These are phyloP conservation scores for Syzygium grande DNA, from an alignment of 345 rosid species.

Conservation along the genomic window DNA sequence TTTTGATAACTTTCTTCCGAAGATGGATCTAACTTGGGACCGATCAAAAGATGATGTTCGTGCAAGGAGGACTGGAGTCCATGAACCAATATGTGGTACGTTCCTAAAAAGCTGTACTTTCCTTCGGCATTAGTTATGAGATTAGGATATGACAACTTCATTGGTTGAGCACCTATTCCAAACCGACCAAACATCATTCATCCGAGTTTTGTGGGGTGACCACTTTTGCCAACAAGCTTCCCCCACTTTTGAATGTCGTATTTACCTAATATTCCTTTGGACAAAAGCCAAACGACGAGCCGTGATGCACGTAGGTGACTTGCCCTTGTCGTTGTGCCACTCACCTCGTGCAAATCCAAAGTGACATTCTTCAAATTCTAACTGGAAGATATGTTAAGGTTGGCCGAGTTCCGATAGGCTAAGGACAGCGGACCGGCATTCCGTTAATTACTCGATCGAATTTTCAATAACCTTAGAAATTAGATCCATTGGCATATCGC, in stretches of 20 bases:
- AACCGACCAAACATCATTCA: neutral
- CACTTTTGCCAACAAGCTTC: neutral
- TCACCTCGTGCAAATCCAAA: neutral
- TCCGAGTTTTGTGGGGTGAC: neutral
- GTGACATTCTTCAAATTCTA: neutral
- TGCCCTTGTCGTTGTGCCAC: neutral
- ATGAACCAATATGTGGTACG: neutral
- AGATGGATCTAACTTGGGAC: neutral
- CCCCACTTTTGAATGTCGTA: neutral
- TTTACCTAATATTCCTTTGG: neutral
- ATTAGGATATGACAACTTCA: neutral
- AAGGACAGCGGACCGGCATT: neutral
- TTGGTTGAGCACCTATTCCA: neutral
- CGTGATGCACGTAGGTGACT: neutral
- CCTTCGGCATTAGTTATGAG: neutral
- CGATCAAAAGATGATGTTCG: neutral
- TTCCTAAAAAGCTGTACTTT: neutral
- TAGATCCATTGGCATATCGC: accelerated
- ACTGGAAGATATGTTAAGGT: neutral
- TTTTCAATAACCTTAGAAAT: neutral
- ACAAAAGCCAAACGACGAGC: neutral
- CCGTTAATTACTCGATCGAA: neutral
- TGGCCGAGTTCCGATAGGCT: neutral
- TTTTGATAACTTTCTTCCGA: neutral
- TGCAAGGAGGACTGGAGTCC: neutral